These are phyloP conservation scores for Chlamydomonas incerta DNA, from an alignment of 139 green algal species.

Conservation along the genomic window DNA sequence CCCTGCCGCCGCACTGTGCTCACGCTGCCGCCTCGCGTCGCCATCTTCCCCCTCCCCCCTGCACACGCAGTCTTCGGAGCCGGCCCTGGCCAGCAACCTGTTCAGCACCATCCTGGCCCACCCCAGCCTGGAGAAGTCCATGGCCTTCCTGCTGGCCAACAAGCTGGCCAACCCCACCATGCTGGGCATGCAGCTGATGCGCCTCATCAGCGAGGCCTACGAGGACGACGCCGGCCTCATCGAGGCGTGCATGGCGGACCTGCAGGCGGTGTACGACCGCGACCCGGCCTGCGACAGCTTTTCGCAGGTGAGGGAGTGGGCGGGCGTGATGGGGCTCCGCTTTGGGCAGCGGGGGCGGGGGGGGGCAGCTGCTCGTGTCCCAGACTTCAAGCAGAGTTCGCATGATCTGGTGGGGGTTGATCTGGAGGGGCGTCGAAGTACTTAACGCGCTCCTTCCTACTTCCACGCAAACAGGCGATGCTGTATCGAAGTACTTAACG, in stretches of 20 bases:
- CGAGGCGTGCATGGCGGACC: slow-evolving; percentile 78
- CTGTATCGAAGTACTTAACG: no score
- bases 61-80: slow-evolving; percentile 74
- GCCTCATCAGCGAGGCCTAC: slow-evolving; percentile 60
- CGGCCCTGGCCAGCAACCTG: slow-evolving; percentile 87
- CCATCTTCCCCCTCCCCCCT: background rate
- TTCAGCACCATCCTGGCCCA: slow-evolving; percentile 94
- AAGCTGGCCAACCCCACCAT: slow-evolving; percentile 91
- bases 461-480: no score
- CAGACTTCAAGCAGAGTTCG: no score
- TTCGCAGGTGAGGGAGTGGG: slow-evolving; percentile 37
- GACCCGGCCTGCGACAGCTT: slow-evolving; percentile 95
- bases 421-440: no score
- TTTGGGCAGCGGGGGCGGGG: no score
- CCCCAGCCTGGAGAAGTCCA: slow-evolving; percentile 72
- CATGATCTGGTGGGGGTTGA: no score
- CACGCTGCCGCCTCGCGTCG: no score
- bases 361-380: no score
- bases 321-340: no score
- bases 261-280: slow-evolving; percentile 73
- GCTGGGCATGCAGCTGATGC: slow-evolving; percentile 88
- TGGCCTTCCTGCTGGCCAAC: slow-evolving; percentile 96
- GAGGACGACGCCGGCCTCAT: slow-evolving; percentile 63
- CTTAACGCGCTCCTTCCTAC: no score
- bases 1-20: no score